Percentiles rank a stretch among this genome's conserved stretches.
phyloP scores from a whole-genome alignment of 768 basidiomycete genomes.

The Boletus eberwhitei region DNA sequence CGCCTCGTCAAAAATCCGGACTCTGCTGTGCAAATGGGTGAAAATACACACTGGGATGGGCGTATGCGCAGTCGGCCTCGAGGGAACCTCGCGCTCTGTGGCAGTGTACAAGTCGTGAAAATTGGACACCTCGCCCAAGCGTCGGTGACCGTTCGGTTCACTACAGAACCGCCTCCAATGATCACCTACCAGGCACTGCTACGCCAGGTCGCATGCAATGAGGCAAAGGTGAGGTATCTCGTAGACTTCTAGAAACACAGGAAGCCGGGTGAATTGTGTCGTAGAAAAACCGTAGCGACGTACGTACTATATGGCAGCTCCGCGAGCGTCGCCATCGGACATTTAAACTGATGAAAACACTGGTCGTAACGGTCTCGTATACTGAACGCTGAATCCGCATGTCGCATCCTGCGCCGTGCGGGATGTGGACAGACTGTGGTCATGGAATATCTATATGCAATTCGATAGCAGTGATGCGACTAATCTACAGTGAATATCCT shows the following conservation, averaged over 20 bases:
- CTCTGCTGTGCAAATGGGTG: background rate
- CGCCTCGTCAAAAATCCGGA: background rate
- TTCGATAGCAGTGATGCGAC: constrained; percentile 5
- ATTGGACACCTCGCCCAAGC: background rate
- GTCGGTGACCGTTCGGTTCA: constrained; percentile 8
- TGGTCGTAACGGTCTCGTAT: background rate
- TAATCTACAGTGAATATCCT: constrained; percentile 26
- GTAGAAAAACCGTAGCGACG: background rate
- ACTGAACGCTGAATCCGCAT: background rate
- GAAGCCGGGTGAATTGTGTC: background rate
- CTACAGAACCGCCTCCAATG: constrained; percentile 11
- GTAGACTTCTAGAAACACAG: constrained; percentile 3
- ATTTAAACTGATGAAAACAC: background rate
- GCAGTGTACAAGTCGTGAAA: constrained; percentile 16
- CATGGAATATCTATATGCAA: constrained; percentile 4
- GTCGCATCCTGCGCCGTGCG: background rate
- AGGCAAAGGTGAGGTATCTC: constrained; percentile 22
- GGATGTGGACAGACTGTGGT: background rate
- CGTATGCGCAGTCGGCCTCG: constrained; percentile 19
- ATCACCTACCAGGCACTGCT: constrained; percentile 9
- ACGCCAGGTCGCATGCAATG: constrained; percentile 10
- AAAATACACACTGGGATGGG: background rate
- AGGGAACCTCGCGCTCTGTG: constrained; percentile 24
- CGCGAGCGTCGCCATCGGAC: background rate
- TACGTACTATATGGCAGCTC: background rate